phyloP scores from a whole-genome alignment of 2,329 filamentous ascomycete genomes.

The Cytospora piceae region DNA sequence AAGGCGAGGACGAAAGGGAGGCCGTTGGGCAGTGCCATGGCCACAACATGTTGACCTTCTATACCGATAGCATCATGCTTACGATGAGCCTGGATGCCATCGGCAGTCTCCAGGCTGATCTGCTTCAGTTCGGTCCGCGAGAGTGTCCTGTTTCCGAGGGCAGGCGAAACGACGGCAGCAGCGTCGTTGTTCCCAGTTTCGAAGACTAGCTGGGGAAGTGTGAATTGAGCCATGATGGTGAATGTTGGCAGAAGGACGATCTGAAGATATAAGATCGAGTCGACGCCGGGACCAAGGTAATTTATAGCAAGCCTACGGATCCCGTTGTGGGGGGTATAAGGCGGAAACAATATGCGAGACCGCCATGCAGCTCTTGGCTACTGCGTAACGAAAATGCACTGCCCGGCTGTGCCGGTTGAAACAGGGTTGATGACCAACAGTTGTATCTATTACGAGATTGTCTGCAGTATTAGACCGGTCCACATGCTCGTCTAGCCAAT shows the following conservation, averaged over 20 bases:
- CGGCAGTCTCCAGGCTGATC: not conserved
- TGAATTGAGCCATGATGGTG: not conserved
- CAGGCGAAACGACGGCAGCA: not conserved
- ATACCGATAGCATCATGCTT: not conserved
- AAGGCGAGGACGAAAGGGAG: slow-evolving; percentile 76
- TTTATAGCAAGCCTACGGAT: not conserved
- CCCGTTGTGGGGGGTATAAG: no score
- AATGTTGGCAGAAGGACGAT: not conserved
- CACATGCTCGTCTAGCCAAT: not conserved
- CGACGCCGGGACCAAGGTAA: not conserved
- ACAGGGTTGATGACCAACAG: not conserved
- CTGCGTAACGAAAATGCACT: no score
- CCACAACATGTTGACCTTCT: slow-evolving; percentile 6
- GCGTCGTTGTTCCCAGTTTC: not conserved
- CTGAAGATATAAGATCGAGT: not conserved
- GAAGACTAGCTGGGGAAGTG: not conserved
- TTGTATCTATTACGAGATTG: not conserved
- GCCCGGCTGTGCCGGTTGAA: not conserved
- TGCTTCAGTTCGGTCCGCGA: slow-evolving; percentile 3
- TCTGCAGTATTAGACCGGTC: not conserved
- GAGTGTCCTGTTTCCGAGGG: not conserved
- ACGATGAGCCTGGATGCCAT: not conserved
- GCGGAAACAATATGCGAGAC: no score
- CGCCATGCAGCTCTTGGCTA: no score
- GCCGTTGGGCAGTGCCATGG: slow-evolving; percentile 13